Evolutionary conservation across 2,329 filamentous ascomycete genomes (phyloP), one percentile per base, ranked within the genome.

Genomic region (Penicillium rolfsii): DNA sequence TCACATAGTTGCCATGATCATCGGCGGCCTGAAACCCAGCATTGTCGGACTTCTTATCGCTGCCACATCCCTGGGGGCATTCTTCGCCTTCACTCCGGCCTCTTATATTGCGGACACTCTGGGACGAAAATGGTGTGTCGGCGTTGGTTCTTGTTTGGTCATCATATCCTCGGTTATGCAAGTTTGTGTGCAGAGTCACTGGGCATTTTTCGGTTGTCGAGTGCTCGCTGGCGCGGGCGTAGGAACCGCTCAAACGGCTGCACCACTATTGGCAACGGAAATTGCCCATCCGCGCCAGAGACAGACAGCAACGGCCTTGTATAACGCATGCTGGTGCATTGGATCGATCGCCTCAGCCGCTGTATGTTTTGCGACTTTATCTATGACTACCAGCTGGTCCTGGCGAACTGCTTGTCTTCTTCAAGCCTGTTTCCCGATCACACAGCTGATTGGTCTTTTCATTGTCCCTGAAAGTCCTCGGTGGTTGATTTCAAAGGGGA

Each of bases 391-490:
- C 16, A 62, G 64, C 54, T 71, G 68, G 69, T 68, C 84, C 0
- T 89, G 87, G 87, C 75, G 83, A 24, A 78, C 85, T 16, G 87
- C 87, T 0, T 81, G 86, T 24, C 75, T 85, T 63, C 73, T 85
- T 5, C 84, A 86, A 67, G 75, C 78, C 7, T 77, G 76, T 1
- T 76, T 80, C 35, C 77, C 76, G 16, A 66, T 72, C 2, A 64
- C 87, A 6, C 83, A 87, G 50, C 75, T 84, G 38, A 26, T 79
- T 30, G 74, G 80, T 28, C 77, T 82, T 2, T 84, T 81, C 59
- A 81, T 86, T 67, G 75, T 88, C 0, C 87, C 87, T 0, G 87
- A 89, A 67, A 86, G 84, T 1, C 87, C 87, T 1, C 76, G 86
- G 52, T 88, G 85, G 85, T 78, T 88, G n/a, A 84, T 86, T 56